Evolutionary conservation across 1,284 basidiomycete species (phyloP), one percentile per base, ranked within the genome.

Genomic region (Puccinia horiana): DNA sequence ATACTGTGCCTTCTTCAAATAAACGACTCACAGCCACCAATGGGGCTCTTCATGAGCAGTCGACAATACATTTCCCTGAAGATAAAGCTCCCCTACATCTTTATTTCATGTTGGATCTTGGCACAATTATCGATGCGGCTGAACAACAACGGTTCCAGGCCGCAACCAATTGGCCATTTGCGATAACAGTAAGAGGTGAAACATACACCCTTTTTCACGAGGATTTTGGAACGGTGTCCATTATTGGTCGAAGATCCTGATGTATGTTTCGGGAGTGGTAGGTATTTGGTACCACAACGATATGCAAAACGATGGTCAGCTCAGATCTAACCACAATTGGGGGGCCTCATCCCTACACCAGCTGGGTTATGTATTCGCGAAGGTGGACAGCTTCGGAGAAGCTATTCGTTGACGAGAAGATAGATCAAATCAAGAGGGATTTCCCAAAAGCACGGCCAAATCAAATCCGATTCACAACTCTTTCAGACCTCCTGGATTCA

Each of bases 351-450:
- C 40, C 70, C 23, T 14, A 47, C 20, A 73, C 70, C 35, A 73
- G 70, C 11, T 73, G 70, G 70, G 49, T 75, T 23, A 75, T 75
- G 73, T 75, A 75, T 37, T 75, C 73, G 11, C 29, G 49, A 14
- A 56, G 23, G 32, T 49, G 49, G 37, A 56, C 52, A 1, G 26
- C 49, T n/a, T 23, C 44, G 44, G 73, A 75, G 52, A 37, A 40
- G 35, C 20, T 6, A 8, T 67, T 40, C 8, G 63, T 67, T 5
- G 32, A 23, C 3, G 35, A 23, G 29, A 67, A 67, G 32, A 40
- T 37, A 2, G 9, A 37, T 5, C 40, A 37, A 40, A 40, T 67
- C 14, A 40, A 18, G n/a, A 20, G 18, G 35, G 63, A 37, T 29
- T 29, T 26, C 35, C 63, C 63, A 20, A 5, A 37, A 4, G 63